Evolutionary conservation across 2,329 filamentous ascomycete species (phyloP), one percentile per base, ranked within the genome.

Genomic region (Diaporthe ampelina): DNA sequence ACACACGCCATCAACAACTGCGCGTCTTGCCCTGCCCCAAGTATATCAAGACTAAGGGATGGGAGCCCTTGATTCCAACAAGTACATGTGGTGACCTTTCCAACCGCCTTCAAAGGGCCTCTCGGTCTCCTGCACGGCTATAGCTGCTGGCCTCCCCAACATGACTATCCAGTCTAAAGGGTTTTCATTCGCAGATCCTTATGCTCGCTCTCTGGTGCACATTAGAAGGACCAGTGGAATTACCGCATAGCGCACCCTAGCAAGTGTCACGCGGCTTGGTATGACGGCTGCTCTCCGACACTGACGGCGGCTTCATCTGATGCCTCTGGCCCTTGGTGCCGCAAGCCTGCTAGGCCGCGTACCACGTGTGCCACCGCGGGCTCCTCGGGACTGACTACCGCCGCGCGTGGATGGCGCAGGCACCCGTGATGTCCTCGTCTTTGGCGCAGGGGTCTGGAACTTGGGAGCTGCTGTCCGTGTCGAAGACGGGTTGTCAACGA

Each of bases 401-500:
- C 85, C 86, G 40, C 88, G 85, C 32, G 80, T 81, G 19, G 84
- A 79, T 8, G 86, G 83, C 24, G 84, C 83, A 8, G 87, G 86
- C 10, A 89, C 80, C 56, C 87, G 87, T 11, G 88, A 88, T 74
- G 86, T 85, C 61, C 83, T 86, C 11, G 80, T 69, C 63, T 81
- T 75, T 29, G 73, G 70, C 15, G 70, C 85, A 9, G 87, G 82
- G 9, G 83, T 85, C 37, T 84, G 81, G 76, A 86, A 86, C 75
- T 85, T 88, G 10, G 85, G 82, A 7, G 84, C 84, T 35, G 87
- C 81, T 78, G 86, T 91, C 32, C 87, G 87, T 19, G 88, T 84
- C n/a, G 85, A 85, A 2, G 89, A 84, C 10, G 95, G 95, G 79
- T 98, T 94, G 45, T 98, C 95, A 73, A 98, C 91, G 80, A 98